Evolutionary conservation across 202 grass and related monocot species (phyloP).

Genomic region (Miscanthus sacchariflorus): DNA sequence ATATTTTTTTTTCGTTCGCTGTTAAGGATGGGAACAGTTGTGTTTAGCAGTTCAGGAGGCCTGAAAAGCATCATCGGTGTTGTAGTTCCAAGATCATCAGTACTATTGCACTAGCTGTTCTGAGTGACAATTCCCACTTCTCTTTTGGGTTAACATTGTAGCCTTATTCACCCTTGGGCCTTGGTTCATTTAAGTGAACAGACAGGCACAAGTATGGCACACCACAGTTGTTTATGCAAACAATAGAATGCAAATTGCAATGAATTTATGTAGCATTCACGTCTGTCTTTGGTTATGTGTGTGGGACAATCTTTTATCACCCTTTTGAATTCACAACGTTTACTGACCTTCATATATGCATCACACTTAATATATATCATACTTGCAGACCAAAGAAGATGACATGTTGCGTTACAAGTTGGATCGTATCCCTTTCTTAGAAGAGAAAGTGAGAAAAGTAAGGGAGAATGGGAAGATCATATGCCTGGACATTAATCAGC

Average conservation of each 20-base stretch:
- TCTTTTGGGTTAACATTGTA: conserved; percentile 16
- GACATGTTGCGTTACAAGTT: conserved; percentile 71
- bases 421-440: conserved; percentile 75
- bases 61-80: neutral
- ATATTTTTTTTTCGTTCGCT: too few relatives aligned
- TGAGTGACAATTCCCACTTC: neutral
- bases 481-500: conserved; percentile 84
- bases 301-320: conserved; percentile 20
- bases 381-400: conserved; percentile 71
- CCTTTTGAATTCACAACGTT: conserved; percentile 8
- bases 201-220: neutral
- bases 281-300: neutral
- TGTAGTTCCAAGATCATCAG: conserved; percentile 4
- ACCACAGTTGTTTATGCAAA: conserved; percentile 29
- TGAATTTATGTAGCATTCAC: neutral
- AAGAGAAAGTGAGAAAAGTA: conserved; percentile 83
- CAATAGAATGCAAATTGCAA: neutral
- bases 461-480: conserved; percentile 70
- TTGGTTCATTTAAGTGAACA: conserved; percentile 23
- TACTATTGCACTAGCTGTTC: neutral
- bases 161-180: neutral
- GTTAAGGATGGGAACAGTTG: too few relatives aligned
- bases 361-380: neutral
- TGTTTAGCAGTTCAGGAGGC: conserved; percentile 10
- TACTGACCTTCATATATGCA: conserved; percentile 24